Conservation (phyloP, 225 moss, liverwort and hornwort species). For the Thuidium tamariscinum region DNA sequence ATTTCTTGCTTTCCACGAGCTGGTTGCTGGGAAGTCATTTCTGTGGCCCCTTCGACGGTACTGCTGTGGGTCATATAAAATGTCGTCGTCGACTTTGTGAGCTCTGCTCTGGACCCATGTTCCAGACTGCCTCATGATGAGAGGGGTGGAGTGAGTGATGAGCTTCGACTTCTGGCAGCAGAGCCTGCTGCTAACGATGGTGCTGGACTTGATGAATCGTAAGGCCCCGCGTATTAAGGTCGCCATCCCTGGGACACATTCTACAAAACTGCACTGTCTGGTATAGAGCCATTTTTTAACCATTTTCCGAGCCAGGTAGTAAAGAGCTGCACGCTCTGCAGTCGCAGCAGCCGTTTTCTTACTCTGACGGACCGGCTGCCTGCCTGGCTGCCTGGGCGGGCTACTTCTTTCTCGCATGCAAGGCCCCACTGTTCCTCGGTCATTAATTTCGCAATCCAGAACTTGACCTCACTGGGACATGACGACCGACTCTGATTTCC, state of each 20-base stretch:
- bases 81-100: conserved; percentile 18
- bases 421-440: not conserved
- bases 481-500: not conserved
- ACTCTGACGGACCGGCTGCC: not conserved
- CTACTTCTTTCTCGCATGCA: not conserved
- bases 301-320: not conserved
- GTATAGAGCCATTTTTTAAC: not conserved
- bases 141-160: not conserved
- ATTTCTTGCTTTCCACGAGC: not conserved
- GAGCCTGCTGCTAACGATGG: not conserved
- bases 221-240: not conserved
- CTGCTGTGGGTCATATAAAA: not conserved
- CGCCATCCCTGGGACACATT: not conserved
- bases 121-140: conserved; percentile 10
- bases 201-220: not conserved
- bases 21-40: not conserved
- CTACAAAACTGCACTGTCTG: not conserved
- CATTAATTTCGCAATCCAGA: not conserved
- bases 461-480: not conserved
- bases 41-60: not conserved
- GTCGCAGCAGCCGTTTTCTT: not conserved
- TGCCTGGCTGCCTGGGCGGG: not conserved
- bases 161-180: not conserved
- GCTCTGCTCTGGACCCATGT: not conserved
- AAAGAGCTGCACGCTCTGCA: not conserved